phyloP scores from a whole-genome alignment of 2,329 filamentous ascomycete species.

The Zopfia rhizophila region DNA sequence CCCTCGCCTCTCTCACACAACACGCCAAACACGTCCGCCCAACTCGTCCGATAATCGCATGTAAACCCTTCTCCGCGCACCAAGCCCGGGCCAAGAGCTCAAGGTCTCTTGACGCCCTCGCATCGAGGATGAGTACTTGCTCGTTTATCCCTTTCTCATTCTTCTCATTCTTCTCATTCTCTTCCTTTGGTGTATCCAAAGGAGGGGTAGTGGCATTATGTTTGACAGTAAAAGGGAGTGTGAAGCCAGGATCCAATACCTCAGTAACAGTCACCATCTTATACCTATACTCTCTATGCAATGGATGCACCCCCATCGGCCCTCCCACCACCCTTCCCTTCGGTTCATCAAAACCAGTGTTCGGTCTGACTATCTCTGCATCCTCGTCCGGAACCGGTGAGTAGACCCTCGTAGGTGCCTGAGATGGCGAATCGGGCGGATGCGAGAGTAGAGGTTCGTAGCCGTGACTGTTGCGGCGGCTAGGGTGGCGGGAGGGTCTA shows the following conservation, averaged over 20 bases:
- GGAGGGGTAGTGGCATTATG: conserved; percentile 21
- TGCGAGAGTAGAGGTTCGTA: conserved; percentile 48
- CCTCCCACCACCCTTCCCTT: conserved; percentile 13
- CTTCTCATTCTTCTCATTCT: conserved; percentile 22
- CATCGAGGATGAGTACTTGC: conserved; percentile 56
- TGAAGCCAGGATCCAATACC: conserved; percentile 39
- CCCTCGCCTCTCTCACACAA: conserved; percentile 78
- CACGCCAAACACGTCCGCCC: conserved; percentile 77
- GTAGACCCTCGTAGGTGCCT: conserved; percentile 39
- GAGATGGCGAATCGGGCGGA: conserved; percentile 40
- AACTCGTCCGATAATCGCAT: conserved; percentile 75
- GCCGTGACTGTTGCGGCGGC: conserved; percentile 45
- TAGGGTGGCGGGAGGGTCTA: conserved; percentile 22
- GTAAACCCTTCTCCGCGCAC: conserved; percentile 78
- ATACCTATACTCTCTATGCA: conserved; percentile 53
- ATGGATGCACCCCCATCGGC: conserved; percentile 49
- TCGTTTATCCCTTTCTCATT: conserved; percentile 32
- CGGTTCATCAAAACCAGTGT: no score
- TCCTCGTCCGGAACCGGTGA: conserved; percentile 27
- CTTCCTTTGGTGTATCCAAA: conserved; percentile 22
- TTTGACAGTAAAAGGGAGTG: conserved; percentile 30
- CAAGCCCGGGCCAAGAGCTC: conserved; percentile 77
- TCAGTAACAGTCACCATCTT: conserved; percentile 47
- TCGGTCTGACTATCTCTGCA: no score
- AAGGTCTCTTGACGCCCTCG: conserved; percentile 69